Percentiles rank a stretch among this genome's conserved stretches.
Conservation (phyloP, 805 yeast genomes). For the Kodamaea jinghongensis region DNA sequence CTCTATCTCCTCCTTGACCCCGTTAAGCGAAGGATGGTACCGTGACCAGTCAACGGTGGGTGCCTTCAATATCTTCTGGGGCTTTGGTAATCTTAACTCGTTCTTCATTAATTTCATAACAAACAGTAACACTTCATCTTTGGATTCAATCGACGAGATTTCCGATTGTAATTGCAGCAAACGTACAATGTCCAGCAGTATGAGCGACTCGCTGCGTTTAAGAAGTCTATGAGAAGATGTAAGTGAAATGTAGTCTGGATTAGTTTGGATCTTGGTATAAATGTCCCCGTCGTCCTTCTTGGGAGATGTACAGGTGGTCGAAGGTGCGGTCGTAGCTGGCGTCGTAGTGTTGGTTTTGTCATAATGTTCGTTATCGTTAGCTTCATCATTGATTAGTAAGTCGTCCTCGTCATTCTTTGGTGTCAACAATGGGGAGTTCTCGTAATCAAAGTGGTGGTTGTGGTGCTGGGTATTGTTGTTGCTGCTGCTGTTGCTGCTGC, state of each 20-base stretch:
- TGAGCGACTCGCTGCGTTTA: constrained; percentile 19
- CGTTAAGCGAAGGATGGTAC: constrained; percentile 29
- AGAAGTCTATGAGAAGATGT: constrained; percentile 31
- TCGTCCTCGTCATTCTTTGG: constrained; percentile 43
- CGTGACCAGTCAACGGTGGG: constrained; percentile 39
- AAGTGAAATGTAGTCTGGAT: constrained; percentile 38
- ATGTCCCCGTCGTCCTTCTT: constrained; percentile 5
- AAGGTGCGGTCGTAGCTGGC: constrained; percentile 9
- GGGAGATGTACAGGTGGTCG: constrained; percentile 10
- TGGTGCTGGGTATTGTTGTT: too few species aligned
- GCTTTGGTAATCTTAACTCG: constrained; percentile 34
- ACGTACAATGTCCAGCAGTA: constrained; percentile 28
- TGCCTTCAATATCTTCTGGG: constrained; percentile 28
- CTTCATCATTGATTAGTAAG: constrained; percentile 13
- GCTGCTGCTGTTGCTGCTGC: constrained; percentile 13
- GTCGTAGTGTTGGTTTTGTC: constrained; percentile 8
- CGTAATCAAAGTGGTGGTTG: constrained; percentile 15
- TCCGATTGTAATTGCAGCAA: constrained; percentile 29
- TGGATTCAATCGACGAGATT: constrained; percentile 13
- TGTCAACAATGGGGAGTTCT: constrained; percentile 36
- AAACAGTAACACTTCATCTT: constrained; percentile 29
- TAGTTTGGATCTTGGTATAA: constrained; percentile 18
- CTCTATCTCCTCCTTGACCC: constrained; percentile 21
- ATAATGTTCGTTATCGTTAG: constrained; percentile 1
- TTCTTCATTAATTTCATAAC: constrained; percentile 33